Conservation (phyloP, 1,284 basidiomycete genomes). For the Inonotus hispidus region DNA sequence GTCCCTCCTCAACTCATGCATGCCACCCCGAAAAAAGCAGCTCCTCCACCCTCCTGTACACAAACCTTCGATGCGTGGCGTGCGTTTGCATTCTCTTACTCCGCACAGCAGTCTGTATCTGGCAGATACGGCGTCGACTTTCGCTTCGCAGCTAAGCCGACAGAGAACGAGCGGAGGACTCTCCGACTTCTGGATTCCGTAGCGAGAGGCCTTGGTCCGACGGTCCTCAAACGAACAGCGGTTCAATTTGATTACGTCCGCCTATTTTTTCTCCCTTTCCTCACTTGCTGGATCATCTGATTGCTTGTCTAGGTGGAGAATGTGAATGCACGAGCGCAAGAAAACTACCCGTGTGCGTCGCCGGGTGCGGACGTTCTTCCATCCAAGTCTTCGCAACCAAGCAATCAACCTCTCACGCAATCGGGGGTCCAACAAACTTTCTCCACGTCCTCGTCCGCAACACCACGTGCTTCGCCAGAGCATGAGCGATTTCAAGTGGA, state of each 20-base stretch:
- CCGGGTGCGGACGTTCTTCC: not conserved
- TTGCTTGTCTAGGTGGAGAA: not conserved
- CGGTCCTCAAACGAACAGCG: not conserved
- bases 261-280: not conserved
- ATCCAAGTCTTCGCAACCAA: not conserved
- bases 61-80: slow-evolving; percentile 6
- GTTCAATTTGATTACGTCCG: slow-evolving; percentile 7
- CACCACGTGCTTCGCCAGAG: not conserved
- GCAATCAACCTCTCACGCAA: not conserved
- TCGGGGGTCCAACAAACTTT: not conserved
- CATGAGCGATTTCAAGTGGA: not conserved
- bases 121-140: slow-evolving; percentile 7
- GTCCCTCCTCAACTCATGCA: not conserved
- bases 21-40: not conserved
- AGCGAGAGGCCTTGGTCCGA: not conserved
- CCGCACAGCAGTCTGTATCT: not conserved
- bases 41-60: not conserved
- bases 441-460: not conserved
- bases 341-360: not conserved
- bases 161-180: not conserved
- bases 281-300: no score
- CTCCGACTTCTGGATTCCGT: not conserved
- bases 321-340: not conserved
- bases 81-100: not conserved
- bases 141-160: not conserved